phyloP scores from a whole-genome alignment of 2,329 filamentous ascomycete genomes.

The Leptographium flavum region DNA sequence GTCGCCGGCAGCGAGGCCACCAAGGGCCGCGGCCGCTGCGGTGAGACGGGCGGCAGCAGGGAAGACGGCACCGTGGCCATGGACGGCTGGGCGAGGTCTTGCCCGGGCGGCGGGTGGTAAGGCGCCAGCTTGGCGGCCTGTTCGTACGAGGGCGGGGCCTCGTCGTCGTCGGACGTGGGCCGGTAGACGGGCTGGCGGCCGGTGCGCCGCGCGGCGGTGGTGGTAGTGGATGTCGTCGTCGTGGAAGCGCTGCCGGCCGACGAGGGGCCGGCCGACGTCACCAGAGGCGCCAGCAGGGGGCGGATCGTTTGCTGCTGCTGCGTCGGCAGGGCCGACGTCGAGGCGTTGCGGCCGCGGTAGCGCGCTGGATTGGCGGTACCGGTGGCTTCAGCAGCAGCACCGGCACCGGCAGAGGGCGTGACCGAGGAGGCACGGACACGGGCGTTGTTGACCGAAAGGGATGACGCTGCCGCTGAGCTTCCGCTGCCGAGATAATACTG shows the following conservation, averaged over 20 bases:
- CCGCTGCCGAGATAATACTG: not conserved
- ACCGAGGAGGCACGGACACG: not conserved
- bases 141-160: conserved; percentile 43
- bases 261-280: too few relatives aligned
- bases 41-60: too few relatives aligned
- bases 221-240: not conserved
- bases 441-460: not conserved
- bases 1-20: not conserved
- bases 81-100: conserved; percentile 13
- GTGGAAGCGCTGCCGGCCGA: too few relatives aligned
- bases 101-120: conserved; percentile 36
- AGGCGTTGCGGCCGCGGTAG: conserved; percentile 1
- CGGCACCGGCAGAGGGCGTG: not conserved
- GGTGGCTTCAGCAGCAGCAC: not conserved
- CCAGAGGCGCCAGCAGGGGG: not conserved
- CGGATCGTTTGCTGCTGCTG: not conserved
- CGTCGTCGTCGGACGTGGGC: conserved; percentile 23
- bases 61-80: too few relatives aligned
- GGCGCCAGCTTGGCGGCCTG: conserved; percentile 36
- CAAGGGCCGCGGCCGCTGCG: not conserved
- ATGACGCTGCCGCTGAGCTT: not conserved
- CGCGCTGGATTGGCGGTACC: not conserved
- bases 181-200: conserved; percentile 18
- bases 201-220: not conserved
- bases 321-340: not conserved